phyloP scores from a whole-genome alignment of 108 stramenopile genomes.

The Nitzschia sp. region DNA sequence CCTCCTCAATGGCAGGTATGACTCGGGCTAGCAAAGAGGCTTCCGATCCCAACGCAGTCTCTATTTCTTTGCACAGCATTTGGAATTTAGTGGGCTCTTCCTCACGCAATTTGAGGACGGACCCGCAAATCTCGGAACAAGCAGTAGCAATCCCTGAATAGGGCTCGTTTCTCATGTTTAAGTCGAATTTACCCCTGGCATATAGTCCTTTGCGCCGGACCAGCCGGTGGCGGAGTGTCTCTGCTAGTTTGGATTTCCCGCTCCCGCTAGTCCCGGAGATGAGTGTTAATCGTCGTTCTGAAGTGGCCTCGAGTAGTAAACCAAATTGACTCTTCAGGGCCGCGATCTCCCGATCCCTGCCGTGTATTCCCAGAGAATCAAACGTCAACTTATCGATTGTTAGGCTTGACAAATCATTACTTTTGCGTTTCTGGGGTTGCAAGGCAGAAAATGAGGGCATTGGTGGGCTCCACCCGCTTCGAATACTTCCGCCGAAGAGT shows the following conservation, averaged over 20 bases:
- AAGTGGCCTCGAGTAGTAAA: background rate
- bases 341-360: background rate
- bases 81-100: too few relatives aligned
- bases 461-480: too few relatives aligned
- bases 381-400: background rate
- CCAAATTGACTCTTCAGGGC: background rate
- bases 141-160: conserved; percentile 6
- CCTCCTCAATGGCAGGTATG: background rate
- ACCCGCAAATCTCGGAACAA: background rate
- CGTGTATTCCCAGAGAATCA: background rate
- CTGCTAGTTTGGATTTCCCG: background rate
- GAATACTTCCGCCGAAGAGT: too few relatives aligned
- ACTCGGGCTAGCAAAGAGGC: background rate
- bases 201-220: conserved; percentile 1
- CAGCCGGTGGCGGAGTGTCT: too few relatives aligned
- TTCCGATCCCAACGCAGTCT: background rate
- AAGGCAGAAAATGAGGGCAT: too few relatives aligned
- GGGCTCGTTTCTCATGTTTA: background rate
- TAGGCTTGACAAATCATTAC: too few relatives aligned
- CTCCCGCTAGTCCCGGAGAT: background rate
- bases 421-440: too few relatives aligned
- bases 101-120: background rate
- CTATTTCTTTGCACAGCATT: background rate
- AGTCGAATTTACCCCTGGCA: background rate
- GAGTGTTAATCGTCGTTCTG: background rate